Evolutionary conservation across 768 basidiomycete genomes (phyloP), one percentile per base, ranked within the genome.

Genomic region (Leccinum incarnatum): DNA sequence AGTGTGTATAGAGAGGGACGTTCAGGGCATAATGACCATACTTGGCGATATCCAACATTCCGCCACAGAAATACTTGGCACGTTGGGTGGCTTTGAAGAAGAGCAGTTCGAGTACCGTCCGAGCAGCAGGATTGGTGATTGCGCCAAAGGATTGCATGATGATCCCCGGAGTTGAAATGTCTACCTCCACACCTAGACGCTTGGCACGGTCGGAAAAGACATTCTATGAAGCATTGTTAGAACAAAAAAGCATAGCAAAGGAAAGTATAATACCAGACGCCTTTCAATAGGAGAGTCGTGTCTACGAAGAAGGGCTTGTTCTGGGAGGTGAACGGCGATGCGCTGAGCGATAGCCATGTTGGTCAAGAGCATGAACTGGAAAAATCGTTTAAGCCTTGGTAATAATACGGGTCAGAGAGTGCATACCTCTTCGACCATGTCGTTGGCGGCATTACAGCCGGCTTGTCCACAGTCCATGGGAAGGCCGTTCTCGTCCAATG

Each of bases 11-110:
- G 47, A 99, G 80, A 17, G 97, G 95, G 5, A 84, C 78, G 63
- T 87, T 96, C 64, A 98, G 78, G 0, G 95, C 88, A 72, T 93
- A 98, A 74, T 99, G 97, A 30, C 85, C 77, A 69, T 98, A 99
- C 78, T 98, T 98, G 45, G 95, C 93, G 68, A 99, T 99, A 74
- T 99, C 97, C 65, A 99, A 79, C 96, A 98, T 98, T 62, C 97
- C 97, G 25, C 95, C 85, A 70, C 97, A 99, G 86, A 98, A 98
- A 76, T 99, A 99, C 74, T 95, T 95, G 65, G 97, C 93, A 53
- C 88, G 84, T 59, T 93, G 90, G 60, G 95, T 98, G n/a, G 94
- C 89, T 75, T 97, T 97, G 72, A 84, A 86, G 15, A 87, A 86
- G 45, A 98, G 79, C 34, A 97, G 71, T 72, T 95, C 87, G 10